Conservation (phyloP, 768 basidiomycete species). For the Phlebiopsis gigantea region DNA sequence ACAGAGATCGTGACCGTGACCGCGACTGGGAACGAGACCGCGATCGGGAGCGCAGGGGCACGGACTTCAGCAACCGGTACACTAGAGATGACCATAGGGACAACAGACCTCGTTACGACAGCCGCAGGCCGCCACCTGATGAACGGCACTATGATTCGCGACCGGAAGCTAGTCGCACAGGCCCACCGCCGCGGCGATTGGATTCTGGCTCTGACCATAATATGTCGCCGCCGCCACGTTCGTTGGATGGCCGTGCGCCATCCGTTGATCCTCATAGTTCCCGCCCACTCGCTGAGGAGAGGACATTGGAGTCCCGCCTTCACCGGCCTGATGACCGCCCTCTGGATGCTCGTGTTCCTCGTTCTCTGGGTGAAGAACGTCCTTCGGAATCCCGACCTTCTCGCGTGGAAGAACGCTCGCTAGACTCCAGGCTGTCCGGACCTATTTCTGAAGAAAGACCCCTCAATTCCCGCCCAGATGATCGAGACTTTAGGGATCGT, state of each 20-base stretch:
- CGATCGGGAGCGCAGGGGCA: constrained; percentile 28
- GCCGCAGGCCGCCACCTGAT: constrained; percentile 39
- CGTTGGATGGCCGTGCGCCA: constrained; percentile 2
- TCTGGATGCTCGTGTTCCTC: constrained; percentile 16
- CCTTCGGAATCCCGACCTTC: constrained; percentile 23
- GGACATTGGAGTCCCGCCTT: constrained; percentile 16
- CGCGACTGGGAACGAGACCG: constrained; percentile 32
- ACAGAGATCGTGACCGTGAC: constrained; percentile 29
- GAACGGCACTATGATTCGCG: constrained; percentile 44
- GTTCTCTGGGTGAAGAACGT: constrained; percentile 16
- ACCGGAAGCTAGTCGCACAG: constrained; percentile 3
- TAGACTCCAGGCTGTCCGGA: not conserved
- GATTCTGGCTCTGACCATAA: constrained; percentile 25
- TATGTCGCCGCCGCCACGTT: constrained; percentile 4
- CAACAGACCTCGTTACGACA: constrained; percentile 30
- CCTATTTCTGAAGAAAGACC: not conserved
- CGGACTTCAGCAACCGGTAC: constrained; percentile 28
- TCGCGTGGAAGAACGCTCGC: constrained; percentile 14
- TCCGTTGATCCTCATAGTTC: not conserved
- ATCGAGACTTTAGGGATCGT: constrained; percentile 15
- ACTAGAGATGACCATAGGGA: constrained; percentile 35
- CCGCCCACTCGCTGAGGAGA: constrained; percentile 5
- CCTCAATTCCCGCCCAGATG: constrained; percentile 14
- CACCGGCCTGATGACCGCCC: constrained; percentile 19
- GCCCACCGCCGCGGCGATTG: constrained; percentile 29